phyloP scores from a whole-genome alignment of 2,329 filamentous ascomycete species.

The Nannizzia gypsea region DNA sequence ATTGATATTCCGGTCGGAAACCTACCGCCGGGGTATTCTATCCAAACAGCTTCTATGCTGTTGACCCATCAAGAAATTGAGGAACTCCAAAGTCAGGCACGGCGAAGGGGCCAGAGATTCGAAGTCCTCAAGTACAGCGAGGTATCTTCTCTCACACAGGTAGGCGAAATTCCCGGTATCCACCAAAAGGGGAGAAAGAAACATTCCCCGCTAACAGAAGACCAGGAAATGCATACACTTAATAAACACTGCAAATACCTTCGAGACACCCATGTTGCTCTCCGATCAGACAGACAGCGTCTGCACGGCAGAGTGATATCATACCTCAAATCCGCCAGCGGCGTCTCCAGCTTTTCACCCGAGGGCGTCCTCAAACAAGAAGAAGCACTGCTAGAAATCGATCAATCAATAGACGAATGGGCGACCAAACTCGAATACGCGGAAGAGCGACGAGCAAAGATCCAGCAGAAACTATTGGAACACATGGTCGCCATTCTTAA shows the following conservation, averaged over 20 bases:
- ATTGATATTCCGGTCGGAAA: background rate
- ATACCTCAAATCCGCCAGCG: slow-evolving; percentile 59
- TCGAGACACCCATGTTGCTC: slow-evolving; percentile 61
- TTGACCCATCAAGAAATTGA: slow-evolving; percentile 17
- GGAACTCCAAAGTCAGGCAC: slow-evolving; percentile 18
- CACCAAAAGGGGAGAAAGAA: background rate
- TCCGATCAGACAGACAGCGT: slow-evolving; percentile 63
- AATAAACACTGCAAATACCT: slow-evolving; percentile 70
- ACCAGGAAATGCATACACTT: slow-evolving; percentile 58
- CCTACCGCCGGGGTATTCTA: background rate
- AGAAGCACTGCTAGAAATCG: slow-evolving; percentile 64
- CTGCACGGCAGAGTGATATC: slow-evolving; percentile 66
- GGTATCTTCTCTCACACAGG: slow-evolving; percentile 19
- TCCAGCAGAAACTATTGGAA: slow-evolving; percentile 69
- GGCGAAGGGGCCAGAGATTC: slow-evolving; percentile 18
- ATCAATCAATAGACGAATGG: slow-evolving; percentile 70
- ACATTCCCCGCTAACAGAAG: background rate
- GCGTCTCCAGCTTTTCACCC: slow-evolving; percentile 58
- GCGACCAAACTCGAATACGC: slow-evolving; percentile 66
- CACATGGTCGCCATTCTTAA: slow-evolving; percentile 63
- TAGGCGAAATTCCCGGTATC: slow-evolving; percentile 9
- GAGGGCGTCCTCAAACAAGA: slow-evolving; percentile 69
- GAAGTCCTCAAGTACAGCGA: slow-evolving; percentile 20
- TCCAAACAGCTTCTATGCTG: background rate
- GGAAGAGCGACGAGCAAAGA: slow-evolving; percentile 61